Percentiles rank a stretch among this genome's conserved stretches.
Evolutionary conservation across 306 rosid genomes (phyloP).

Genomic region (Prunus salicina): DNA sequence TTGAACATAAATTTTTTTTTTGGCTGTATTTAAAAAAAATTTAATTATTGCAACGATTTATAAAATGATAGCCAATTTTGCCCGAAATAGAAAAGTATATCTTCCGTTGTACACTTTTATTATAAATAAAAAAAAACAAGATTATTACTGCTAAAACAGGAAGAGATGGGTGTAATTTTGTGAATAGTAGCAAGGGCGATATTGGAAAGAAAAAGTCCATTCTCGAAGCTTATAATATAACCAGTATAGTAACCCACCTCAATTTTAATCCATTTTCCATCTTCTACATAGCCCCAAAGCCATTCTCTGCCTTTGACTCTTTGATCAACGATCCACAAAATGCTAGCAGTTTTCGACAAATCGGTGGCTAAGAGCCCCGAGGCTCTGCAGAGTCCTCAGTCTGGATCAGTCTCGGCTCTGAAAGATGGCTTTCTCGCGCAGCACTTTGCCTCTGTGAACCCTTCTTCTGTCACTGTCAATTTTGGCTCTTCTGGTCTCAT

Average conservation of each 20-base stretch:
- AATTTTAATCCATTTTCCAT: not conserved
- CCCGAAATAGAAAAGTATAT: not conserved
- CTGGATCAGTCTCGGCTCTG: conserved; percentile 59
- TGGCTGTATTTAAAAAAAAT: too few species aligned
- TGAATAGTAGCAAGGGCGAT: not conserved
- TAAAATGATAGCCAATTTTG: not conserved
- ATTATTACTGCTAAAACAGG: not conserved
- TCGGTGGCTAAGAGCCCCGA: conserved; percentile 87
- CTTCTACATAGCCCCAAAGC: not conserved
- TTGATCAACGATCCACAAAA: conserved; percentile 32
- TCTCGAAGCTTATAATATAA: not conserved
- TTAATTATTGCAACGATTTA: too few species aligned
- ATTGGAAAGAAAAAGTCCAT: not conserved
- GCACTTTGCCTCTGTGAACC: conserved; percentile 60
- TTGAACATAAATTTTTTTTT: too few species aligned
- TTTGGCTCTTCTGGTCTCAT: conserved; percentile 61
- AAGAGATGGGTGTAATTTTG: not conserved
- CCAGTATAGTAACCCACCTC: not conserved
- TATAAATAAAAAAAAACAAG: not conserved
- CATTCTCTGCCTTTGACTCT: conserved; percentile 7
- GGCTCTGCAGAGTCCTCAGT: conserved; percentile 59
- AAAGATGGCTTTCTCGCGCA: conserved; percentile 64
- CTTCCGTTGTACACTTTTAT: not conserved
- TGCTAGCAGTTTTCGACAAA: conserved; percentile 87
- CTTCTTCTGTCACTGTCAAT: conserved; percentile 68